Conservation (phyloP, 768 basidiomycete genomes). For the Tylopilus rubrobrunneus region DNA sequence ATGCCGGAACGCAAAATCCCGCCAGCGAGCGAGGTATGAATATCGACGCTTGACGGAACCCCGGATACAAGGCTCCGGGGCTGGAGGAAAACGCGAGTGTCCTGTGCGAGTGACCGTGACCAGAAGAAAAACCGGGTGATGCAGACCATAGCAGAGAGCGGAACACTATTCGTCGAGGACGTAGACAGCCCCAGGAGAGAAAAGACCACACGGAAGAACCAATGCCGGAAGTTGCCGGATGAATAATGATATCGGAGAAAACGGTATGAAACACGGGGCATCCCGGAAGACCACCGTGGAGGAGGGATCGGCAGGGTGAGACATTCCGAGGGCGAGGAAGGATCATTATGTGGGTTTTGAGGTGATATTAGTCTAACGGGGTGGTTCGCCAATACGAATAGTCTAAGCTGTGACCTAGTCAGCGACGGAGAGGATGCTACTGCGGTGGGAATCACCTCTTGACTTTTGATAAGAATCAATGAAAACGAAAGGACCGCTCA, state of each 20-base stretch:
- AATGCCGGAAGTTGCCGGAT: constrained; percentile 36
- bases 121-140: constrained; percentile 29
- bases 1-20: constrained; percentile 21
- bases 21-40: constrained; percentile 44
- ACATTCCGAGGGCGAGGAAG: constrained; percentile 23
- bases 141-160: constrained; percentile 27
- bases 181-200: constrained; percentile 30
- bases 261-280: constrained; percentile 23
- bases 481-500: constrained; percentile 36
- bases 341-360: constrained; percentile 28
- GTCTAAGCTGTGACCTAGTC: constrained; percentile 27
- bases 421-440: not conserved
- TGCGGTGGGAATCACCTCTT: constrained; percentile 34
- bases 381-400: constrained; percentile 36
- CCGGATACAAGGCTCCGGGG: constrained; percentile 29
- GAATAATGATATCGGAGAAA: constrained; percentile 40
- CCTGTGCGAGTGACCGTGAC: constrained; percentile 39
- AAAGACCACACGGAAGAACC: constrained; percentile 25
- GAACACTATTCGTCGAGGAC: constrained; percentile 26
- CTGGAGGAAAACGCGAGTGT: constrained; percentile 22
- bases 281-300: constrained; percentile 17
- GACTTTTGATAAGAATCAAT: constrained; percentile 29
- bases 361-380: constrained; percentile 37
- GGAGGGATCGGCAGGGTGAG: constrained; percentile 20
- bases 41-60: constrained; percentile 34